Percentiles rank a stretch among this genome's conserved stretches.
phyloP scores from a whole-genome alignment of 208 protist species.

The Leishmania guyanensis region DNA sequence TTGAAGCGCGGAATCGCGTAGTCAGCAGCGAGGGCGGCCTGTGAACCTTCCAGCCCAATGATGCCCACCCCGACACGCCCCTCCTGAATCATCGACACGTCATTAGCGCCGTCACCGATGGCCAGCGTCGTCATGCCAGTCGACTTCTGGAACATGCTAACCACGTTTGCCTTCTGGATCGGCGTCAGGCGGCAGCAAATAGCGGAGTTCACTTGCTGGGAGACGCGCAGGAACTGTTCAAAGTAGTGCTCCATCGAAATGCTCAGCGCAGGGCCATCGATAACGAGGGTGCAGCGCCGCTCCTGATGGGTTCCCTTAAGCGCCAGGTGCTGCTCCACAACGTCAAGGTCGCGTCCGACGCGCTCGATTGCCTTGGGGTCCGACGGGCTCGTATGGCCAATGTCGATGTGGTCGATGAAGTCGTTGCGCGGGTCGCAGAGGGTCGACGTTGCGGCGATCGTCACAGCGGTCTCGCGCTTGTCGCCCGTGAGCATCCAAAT shows the following conservation, averaged over 20 bases:
- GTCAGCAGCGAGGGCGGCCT: conserved; percentile 94
- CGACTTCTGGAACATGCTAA: conserved; percentile 90
- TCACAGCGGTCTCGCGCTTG: conserved; percentile 96
- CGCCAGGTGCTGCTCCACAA: conserved; percentile 62
- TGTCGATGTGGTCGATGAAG: conserved; percentile 87
- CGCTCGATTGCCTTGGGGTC: conserved; percentile 49
- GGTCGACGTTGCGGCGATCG: conserved; percentile 83
- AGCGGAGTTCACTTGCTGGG: conserved; percentile 80
- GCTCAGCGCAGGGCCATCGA: conserved; percentile 77
- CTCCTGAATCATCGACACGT: conserved; percentile 97
- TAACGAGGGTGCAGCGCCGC: conserved; percentile 74
- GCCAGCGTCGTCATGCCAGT: conserved; percentile 91
- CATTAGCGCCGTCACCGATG: conserved; percentile 98
- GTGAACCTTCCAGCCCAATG: conserved; percentile 95
- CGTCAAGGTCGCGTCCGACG: conserved; percentile 60
- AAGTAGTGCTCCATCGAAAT: conserved; percentile 80
- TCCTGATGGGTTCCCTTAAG: conserved; percentile 44
- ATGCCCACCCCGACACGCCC: conserved; percentile 96
- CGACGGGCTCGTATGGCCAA: conserved; percentile 56
- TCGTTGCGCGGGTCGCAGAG: conserved; percentile 80
- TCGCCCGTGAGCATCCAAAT: conserved; percentile 98
- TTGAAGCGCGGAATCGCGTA: conserved; percentile 96
- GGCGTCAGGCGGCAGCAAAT: conserved; percentile 91
- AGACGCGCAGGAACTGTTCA: conserved; percentile 71
- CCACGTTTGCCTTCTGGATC: conserved; percentile 90